These are phyloP conservation scores for Annulohypoxylon nitens DNA, from an alignment of 495 filamentous ascomycete species.

Conservation along the genomic window DNA sequence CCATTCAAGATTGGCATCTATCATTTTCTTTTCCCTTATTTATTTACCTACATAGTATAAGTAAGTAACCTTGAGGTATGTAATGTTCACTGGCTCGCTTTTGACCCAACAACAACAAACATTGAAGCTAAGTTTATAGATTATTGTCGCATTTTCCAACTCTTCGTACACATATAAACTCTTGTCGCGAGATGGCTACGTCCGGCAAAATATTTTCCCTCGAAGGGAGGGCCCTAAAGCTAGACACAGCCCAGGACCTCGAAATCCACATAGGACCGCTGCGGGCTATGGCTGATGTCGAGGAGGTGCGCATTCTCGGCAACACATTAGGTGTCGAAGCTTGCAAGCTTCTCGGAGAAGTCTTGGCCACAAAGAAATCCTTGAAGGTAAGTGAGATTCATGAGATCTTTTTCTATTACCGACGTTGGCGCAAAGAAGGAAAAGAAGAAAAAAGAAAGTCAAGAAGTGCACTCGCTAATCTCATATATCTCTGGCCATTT, in stretches of 20 bases:
- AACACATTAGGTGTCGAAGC: constrained; percentile 94
- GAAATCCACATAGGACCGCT: constrained; percentile 85
- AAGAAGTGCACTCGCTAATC: constrained; percentile 36
- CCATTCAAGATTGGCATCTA: constrained; percentile 15
- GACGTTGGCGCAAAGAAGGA: not conserved
- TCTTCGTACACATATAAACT: constrained; percentile 4
- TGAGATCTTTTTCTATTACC: not conserved
- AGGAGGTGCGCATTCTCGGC: constrained; percentile 84
- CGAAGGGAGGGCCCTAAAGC: constrained; percentile 89
- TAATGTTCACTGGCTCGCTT: not conserved
- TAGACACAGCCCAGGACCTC: constrained; percentile 87
- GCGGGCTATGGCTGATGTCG: constrained; percentile 76
- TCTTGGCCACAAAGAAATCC: constrained; percentile 82
- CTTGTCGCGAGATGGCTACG: constrained; percentile 56
- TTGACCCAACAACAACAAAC: constrained; percentile 10
- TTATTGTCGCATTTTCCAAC: not conserved
- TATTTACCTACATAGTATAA: not conserved
- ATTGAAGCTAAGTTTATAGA: constrained; percentile 12
- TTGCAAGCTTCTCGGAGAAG: constrained; percentile 82
- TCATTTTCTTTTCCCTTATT: not conserved
- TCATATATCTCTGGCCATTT: not conserved
- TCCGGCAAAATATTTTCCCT: constrained; percentile 83
- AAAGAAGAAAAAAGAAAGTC: not conserved
- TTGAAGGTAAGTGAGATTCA: constrained; percentile 72
- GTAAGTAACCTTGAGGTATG: not conserved